Percentiles rank a stretch among this genome's conserved stretches.
These are phyloP conservation scores for Heterobasidion occidentale DNA, from an alignment of 1,284 basidiomycete species.

Conservation along the genomic window DNA sequence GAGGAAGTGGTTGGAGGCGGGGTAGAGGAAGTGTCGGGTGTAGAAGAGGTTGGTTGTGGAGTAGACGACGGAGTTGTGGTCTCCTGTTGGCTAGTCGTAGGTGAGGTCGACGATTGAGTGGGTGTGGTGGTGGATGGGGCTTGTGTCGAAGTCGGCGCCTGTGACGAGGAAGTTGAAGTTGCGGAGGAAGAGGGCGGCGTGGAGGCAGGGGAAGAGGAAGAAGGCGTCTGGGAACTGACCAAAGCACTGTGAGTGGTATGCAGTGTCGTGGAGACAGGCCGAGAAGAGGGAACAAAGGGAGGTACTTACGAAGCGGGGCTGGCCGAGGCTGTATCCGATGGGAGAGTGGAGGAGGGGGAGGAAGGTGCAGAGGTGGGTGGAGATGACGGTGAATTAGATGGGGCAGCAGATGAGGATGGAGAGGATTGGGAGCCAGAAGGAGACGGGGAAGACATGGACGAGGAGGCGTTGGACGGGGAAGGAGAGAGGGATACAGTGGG, in stretches of 20 bases:
- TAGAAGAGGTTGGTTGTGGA: conserved; percentile 2
- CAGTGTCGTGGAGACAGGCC: neutral
- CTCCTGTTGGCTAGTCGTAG: conserved; percentile 8
- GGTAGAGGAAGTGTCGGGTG: conserved; percentile 2
- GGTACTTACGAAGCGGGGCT: neutral
- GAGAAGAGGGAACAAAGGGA: neutral
- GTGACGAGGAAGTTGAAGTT: neutral
- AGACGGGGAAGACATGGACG: neutral
- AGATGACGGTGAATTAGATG: conserved; percentile 4
- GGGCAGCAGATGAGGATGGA: neutral
- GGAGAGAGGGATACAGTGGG: conserved; percentile 15
- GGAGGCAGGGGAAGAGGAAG: conserved; percentile 6
- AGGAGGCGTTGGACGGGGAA: conserved; percentile 2
- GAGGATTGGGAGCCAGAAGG: neutral
- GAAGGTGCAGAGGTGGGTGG: neutral
- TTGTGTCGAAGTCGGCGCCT: conserved; percentile 7
- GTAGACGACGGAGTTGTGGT: conserved; percentile 4
- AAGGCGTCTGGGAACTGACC: neutral
- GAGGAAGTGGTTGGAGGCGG: conserved; percentile 5
- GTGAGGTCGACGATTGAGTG: conserved; percentile 8
- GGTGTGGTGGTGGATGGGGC: conserved; percentile 10
- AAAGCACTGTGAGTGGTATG: neutral
- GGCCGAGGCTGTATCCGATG: neutral
- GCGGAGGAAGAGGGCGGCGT: conserved; percentile 11
- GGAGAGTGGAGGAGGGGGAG: neutral